Evolutionary conservation across 177 flowering plant genomes (phyloP).

Genomic region (Vitis hybrid): DNA sequence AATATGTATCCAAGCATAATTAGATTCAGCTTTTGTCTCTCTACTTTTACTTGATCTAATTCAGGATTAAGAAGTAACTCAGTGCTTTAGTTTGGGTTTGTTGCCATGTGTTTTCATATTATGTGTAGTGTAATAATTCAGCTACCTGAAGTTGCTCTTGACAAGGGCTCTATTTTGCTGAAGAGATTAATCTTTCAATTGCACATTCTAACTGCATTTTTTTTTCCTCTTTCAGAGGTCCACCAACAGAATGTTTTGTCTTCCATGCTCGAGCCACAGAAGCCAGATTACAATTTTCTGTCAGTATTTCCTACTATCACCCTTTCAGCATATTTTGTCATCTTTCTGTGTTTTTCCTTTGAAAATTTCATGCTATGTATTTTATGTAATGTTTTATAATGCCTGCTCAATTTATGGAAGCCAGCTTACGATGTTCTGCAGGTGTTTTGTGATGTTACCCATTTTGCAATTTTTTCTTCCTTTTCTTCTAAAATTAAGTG

Average conservation of each 20-base stretch:
- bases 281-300: conserved; percentile 49
- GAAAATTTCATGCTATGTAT: background rate
- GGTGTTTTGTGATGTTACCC: no score
- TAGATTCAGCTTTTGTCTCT: background rate
- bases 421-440: no score
- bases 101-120: background rate
- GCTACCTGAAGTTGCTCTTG: background rate
- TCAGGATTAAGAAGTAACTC: background rate
- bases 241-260: conserved; percentile 89
- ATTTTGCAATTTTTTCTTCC: no score
- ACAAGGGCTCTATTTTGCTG: background rate
- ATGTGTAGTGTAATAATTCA: background rate
- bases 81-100: background rate
- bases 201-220: background rate
- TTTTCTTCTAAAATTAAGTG: no score
- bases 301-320: conserved; percentile 17
- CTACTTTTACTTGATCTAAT: background rate
- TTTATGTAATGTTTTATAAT: background rate
- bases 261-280: conserved; percentile 91
- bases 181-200: background rate
- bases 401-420: no score
- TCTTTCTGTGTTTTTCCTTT: background rate
- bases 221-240: conserved; percentile 64
- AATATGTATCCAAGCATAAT: no score
- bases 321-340: background rate